Conservation (phyloP, 805 yeast species). For the Yarrowia sp. region DNA sequence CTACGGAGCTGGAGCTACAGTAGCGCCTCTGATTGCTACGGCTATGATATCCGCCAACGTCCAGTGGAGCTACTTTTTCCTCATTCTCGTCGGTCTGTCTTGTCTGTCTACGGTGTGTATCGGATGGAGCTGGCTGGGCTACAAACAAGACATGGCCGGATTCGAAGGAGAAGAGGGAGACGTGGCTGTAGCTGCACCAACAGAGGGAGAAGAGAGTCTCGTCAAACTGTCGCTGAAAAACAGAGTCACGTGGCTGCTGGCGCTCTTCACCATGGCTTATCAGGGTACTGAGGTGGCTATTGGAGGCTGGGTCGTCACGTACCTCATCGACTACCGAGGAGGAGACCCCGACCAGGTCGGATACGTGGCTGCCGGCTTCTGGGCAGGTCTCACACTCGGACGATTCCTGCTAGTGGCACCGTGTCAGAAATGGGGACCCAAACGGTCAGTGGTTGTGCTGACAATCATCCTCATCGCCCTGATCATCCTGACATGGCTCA, state of each 20-base stretch:
- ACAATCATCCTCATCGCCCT: neutral
- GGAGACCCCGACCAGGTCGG: constrained; percentile 60
- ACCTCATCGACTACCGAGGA: constrained; percentile 60
- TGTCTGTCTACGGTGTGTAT: constrained; percentile 51
- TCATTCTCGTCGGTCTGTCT: constrained; percentile 56
- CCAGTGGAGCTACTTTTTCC: constrained; percentile 62
- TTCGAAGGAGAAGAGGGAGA: constrained; percentile 23
- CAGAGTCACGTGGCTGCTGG: constrained; percentile 53
- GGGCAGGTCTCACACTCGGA: constrained; percentile 75
- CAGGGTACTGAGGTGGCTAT: constrained; percentile 73
- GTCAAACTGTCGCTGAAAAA: constrained; percentile 35
- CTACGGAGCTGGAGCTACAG: constrained; percentile 76
- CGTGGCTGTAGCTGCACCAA: neutral
- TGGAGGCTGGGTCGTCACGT: constrained; percentile 76
- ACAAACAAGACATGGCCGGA: constrained; percentile 41
- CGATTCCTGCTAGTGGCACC: constrained; percentile 55
- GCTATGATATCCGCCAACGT: constrained; percentile 58
- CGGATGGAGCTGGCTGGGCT: constrained; percentile 55
- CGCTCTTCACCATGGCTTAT: constrained; percentile 64
- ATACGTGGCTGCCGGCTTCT: constrained; percentile 70
- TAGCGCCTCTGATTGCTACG: constrained; percentile 71
- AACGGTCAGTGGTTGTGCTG: constrained; percentile 12
- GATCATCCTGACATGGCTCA: constrained; percentile 50
- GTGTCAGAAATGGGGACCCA: constrained; percentile 24
- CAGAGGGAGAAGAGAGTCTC: neutral